Evolutionary conservation across 768 basidiomycete species (phyloP).

Genomic region (Chalciporus chontae): DNA sequence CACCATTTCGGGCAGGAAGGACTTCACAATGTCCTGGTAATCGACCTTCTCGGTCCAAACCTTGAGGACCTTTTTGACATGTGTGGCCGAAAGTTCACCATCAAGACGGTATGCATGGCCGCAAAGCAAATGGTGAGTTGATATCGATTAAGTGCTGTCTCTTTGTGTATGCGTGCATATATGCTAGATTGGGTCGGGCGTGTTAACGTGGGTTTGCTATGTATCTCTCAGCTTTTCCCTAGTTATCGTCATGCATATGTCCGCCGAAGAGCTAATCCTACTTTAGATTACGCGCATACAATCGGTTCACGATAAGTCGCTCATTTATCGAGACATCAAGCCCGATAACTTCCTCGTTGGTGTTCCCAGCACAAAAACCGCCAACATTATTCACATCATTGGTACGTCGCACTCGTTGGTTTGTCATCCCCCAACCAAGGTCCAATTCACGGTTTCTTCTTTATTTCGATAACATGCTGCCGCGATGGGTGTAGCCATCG

Average conservation of each 20-base stretch:
- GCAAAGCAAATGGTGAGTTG: conserved; percentile 94
- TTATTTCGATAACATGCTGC: not conserved
- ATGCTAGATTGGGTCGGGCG: not conserved
- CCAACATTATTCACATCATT: conserved; percentile 84
- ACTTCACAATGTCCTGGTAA: conserved; percentile 91
- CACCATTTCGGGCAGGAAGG: conserved; percentile 99
- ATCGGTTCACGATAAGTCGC: conserved; percentile 95
- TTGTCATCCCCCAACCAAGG: conserved; percentile 4
- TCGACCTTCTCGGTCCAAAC: conserved; percentile 95
- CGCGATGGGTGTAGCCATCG: not conserved
- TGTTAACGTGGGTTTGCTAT: not conserved
- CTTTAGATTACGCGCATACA: conserved; percentile 90
- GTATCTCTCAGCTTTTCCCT: conserved; percentile 5
- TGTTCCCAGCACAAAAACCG: conserved; percentile 85
- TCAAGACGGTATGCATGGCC: conserved; percentile 99
- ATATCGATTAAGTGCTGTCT: not conserved
- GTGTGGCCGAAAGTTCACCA: conserved; percentile 96
- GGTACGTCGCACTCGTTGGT: conserved; percentile 45
- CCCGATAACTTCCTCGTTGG: conserved; percentile 99
- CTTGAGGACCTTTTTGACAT: conserved; percentile 98
- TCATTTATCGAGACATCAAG: conserved; percentile 99
- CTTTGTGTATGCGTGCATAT: conserved; percentile 1
- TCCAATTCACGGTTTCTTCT: conserved; percentile 1
- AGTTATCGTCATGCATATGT: not conserved
- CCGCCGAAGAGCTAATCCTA: conserved; percentile 7